Percentiles rank a stretch among this genome's conserved stretches.
phyloP scores from a whole-genome alignment of 352 stramenopile species.

The Globisporangium barbulae region DNA sequence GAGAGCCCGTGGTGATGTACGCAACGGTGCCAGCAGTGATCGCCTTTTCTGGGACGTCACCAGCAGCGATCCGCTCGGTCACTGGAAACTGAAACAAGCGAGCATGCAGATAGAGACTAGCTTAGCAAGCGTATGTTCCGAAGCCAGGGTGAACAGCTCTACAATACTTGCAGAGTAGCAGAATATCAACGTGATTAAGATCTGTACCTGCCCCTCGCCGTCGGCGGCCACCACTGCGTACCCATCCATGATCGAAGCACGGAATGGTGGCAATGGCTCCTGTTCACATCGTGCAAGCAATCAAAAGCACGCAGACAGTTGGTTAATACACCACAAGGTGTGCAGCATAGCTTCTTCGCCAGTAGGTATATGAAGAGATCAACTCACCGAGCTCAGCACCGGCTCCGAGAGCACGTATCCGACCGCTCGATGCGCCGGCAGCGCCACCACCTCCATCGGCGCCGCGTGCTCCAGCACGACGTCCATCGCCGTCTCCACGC shows the following conservation, averaged over 20 bases:
- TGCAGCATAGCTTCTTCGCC: background rate
- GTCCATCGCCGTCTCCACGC: constrained; percentile 48
- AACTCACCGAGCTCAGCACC: constrained; percentile 37
- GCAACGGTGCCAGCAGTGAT: constrained; percentile 51
- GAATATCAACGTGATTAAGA: background rate
- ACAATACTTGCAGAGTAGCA: no score
- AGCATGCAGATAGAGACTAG: background rate
- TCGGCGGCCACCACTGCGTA: constrained; percentile 93
- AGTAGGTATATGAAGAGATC: background rate
- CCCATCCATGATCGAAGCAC: constrained; percentile 98
- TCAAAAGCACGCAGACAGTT: constrained; percentile 9
- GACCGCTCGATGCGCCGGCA: constrained; percentile 35
- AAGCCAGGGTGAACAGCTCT: no score
- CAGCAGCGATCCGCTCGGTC: constrained; percentile 64
- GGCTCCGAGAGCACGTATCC: constrained; percentile 56
- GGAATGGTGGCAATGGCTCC: constrained; percentile 92
- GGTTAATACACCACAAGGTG: background rate
- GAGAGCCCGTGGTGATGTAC: constrained; percentile 96
- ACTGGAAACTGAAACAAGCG: constrained; percentile 56
- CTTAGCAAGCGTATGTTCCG: no score
- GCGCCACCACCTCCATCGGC: constrained; percentile 32
- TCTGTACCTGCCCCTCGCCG: constrained; percentile 55
- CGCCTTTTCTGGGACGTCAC: constrained; percentile 34
- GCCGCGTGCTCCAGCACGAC: constrained; percentile 44
- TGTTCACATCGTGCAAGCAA: constrained; percentile 16